A percentile compares a stretch with the other conserved stretches of the same genome.
phyloP scores from a whole-genome alignment of 352 stramenopile species.

The Globisporangium recalcitrans region DNA sequence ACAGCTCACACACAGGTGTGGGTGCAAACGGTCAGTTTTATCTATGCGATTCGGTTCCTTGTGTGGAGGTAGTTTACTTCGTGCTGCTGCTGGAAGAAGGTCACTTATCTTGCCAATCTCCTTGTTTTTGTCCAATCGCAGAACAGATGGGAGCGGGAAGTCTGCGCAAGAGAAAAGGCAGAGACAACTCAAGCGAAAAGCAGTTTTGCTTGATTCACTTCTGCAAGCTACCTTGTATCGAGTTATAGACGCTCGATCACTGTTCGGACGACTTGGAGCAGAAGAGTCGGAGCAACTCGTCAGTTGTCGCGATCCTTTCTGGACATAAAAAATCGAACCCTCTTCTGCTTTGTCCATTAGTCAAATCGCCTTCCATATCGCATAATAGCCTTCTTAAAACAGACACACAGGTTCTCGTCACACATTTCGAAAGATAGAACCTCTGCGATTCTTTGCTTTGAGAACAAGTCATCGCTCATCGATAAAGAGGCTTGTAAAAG shows the following conservation, averaged over 20 bases:
- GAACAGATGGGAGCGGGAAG: background rate
- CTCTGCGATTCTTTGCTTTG: background rate
- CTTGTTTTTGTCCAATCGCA: background rate
- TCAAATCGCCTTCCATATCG: background rate
- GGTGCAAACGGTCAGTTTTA: background rate
- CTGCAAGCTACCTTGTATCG: background rate
- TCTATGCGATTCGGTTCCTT: too few species aligned
- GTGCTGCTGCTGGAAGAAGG: background rate
- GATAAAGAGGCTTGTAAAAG: background rate
- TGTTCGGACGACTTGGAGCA: background rate
- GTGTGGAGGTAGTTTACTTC: background rate
- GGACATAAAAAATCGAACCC: conserved; percentile 4
- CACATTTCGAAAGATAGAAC: too few species aligned
- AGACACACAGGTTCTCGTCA: background rate
- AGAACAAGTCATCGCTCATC: background rate
- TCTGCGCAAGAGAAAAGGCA: conserved; percentile 1
- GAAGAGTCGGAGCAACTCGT: conserved; percentile 11
- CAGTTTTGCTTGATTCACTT: background rate
- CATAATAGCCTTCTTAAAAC: background rate
- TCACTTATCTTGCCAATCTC: background rate
- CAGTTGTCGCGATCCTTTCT: conserved; percentile 3
- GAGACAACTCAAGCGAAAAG: too few species aligned
- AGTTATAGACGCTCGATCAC: background rate
- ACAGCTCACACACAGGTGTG: too few species aligned
- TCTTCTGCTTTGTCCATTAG: conserved; percentile 6